Evolutionary conservation across 805 yeast species (phyloP).

Genomic region (Saccharomycopsis amapae): DNA sequence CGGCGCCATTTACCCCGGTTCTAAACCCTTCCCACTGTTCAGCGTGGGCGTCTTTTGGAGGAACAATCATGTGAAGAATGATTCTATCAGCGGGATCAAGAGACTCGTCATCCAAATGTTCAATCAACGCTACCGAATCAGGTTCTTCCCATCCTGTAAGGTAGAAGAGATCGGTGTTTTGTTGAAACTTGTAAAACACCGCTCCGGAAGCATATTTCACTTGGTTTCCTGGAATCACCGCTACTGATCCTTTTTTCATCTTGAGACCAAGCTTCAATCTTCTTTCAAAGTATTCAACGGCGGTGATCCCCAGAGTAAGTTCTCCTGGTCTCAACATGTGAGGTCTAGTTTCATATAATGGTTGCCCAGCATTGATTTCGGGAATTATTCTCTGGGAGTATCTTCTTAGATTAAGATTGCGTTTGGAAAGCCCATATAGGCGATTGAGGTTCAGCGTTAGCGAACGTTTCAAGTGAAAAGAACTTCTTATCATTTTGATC

Average conservation of each 20-base stretch:
- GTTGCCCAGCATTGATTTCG: slow-evolving; percentile 64
- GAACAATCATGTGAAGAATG: slow-evolving; percentile 73
- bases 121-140: slow-evolving; percentile 61
- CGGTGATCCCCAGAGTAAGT: slow-evolving; percentile 81
- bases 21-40: slow-evolving; percentile 96
- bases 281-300: slow-evolving; percentile 73
- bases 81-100: slow-evolving; percentile 31
- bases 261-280: slow-evolving; percentile 49
- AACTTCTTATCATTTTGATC: too few species aligned
- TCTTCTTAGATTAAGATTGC: slow-evolving; percentile 30
- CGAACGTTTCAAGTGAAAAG: slow-evolving; percentile 55
- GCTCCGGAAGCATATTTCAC: slow-evolving; percentile 81
- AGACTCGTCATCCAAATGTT: slow-evolving; percentile 49
- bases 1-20: slow-evolving; percentile 79
- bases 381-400: slow-evolving; percentile 28
- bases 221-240: slow-evolving; percentile 65
- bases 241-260: slow-evolving; percentile 58
- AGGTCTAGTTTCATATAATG: slow-evolving; percentile 80
- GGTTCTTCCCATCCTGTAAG: slow-evolving; percentile 93
- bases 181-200: slow-evolving; percentile 89
- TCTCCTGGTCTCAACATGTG: slow-evolving; percentile 67
- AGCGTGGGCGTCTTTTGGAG: slow-evolving; percentile 64
- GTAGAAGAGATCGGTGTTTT: slow-evolving; percentile 81
- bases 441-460: slow-evolving; percentile 71
- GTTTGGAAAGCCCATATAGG: background rate